Base-by-base conservation (phyloP, 495 filamentous ascomycete genomes). In the Annulohypoxylon moriforme region DNA sequence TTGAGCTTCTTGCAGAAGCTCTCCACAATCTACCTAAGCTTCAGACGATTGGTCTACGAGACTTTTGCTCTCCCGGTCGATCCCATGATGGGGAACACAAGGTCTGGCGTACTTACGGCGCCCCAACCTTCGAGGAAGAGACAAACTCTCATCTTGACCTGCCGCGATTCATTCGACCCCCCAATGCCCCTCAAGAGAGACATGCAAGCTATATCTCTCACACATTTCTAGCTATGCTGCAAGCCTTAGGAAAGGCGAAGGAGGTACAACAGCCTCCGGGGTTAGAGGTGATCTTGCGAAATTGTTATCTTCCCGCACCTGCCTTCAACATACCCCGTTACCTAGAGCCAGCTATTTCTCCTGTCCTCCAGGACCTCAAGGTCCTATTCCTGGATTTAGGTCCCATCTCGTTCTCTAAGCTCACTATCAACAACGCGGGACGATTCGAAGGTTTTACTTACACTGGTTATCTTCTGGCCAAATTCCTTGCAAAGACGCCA, bases 1-100 rank as follows among this genome's bases (percentile, higher is more conserved):
- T 80, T 20, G 80, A 86, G 25, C 78, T 87, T 79, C 81, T 89
- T 4, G 76, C 76, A 3, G 80, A 85, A 62, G 86, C 85, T 16
- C 83, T 89, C 53, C 58, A 70, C 24, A 81, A 82, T 52, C 77
- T 89, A 3, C 67, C 75, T 0, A 83, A 84, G 60, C 79, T 88
- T 10, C 69, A 82, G 31, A 84, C 74, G 0, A 58, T 88, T 16
- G 84, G 84, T 46, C 71, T 89, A 11, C 83, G 86, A 36, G 83
- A 87, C 63, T 87, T 80, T 71, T 42, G 60, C 59, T 77, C 77
- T 2, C 6, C n/a, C 42, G 64, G 50, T 16, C 65, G 62, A 38
- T 13, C 18, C 42, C 69, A 63, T 16, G 68, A 85, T 22, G 75
- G 74, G 8, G 8, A 4, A 2, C 31, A 60, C 8, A n/a, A 53